Conservation (phyloP, 202 grass and related monocot genomes). For the Eragrostis tef region DNA sequence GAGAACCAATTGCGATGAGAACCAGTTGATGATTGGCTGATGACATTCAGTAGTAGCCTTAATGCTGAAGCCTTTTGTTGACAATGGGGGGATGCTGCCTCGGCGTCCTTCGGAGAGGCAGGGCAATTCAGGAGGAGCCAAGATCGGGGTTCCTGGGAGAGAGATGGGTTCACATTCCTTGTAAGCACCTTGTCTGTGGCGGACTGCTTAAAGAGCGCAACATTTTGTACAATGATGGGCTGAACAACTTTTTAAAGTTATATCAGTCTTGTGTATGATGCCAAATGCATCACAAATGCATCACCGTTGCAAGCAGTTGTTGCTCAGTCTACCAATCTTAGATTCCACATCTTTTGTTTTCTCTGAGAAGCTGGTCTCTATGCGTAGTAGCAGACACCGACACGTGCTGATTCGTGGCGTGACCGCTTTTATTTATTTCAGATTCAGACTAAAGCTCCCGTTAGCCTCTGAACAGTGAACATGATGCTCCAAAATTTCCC, state of each 20-base stretch:
- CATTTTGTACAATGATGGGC: neutral
- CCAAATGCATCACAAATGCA: neutral
- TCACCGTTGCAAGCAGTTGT: neutral
- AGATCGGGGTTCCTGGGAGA: neutral
- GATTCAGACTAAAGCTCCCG: too few relatives aligned
- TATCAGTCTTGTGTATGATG: neutral
- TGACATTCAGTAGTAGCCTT: neutral
- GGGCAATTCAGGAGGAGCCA: neutral
- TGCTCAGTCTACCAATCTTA: neutral
- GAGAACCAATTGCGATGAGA: constrained; percentile 84
- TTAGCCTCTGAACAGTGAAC: too few relatives aligned
- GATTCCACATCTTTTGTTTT: neutral
- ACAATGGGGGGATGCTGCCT: constrained; percentile 7
- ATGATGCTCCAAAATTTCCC: too few relatives aligned
- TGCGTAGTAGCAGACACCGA: too few relatives aligned
- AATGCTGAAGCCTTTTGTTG: neutral
- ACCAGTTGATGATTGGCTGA: constrained; percentile 54
- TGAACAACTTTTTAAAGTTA: constrained; percentile 5
- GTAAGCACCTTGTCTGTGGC: neutral
- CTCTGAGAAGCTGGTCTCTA: too few relatives aligned
- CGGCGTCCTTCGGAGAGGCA: constrained; percentile 14
- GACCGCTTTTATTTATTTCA: too few relatives aligned
- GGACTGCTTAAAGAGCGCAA: neutral
- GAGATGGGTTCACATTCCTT: too few relatives aligned
- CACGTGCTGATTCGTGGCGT: too few relatives aligned